These are phyloP conservation scores for Talaromyces sp. DNA, from an alignment of 2,329 filamentous ascomycete genomes.

Conservation along the genomic window DNA sequence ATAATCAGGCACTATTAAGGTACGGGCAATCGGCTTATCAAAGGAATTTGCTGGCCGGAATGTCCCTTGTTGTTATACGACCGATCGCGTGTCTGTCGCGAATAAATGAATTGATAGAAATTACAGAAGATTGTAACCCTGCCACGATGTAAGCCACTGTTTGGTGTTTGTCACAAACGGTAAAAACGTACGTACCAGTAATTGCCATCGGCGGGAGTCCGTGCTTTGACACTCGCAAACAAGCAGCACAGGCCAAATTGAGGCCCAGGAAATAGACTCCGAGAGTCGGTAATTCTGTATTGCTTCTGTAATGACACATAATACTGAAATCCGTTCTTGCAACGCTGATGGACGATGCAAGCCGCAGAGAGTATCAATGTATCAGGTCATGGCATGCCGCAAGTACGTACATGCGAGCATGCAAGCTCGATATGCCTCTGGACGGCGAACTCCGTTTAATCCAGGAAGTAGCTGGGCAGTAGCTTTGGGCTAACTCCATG, in stretches of 20 bases:
- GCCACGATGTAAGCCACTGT: neutral
- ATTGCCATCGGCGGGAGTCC: constrained; percentile 8
- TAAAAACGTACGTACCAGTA: neutral
- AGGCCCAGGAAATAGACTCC: constrained; percentile 2
- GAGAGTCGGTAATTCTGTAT: neutral
- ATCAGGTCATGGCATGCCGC: neutral
- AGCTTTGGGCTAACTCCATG: neutral
- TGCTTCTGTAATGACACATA: neutral
- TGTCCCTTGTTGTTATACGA: neutral
- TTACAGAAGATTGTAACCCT: neutral
- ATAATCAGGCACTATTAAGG: neutral
- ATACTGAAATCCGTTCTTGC: neutral
- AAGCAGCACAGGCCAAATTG: neutral
- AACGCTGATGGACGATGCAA: no score
- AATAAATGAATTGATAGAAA: neutral
- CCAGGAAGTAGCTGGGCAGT: neutral
- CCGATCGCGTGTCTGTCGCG: neutral
- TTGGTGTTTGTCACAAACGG: neutral
- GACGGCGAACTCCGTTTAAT: neutral
- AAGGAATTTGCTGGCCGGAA: neutral
- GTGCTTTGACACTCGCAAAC: constrained; percentile 4
- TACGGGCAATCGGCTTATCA: neutral
- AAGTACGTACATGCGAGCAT: neutral
- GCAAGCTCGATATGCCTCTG: neutral
- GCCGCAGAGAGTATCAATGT: no score